A percentile compares a stretch with the other conserved stretches of the same genome.
phyloP scores from a whole-genome alignment of 2,329 filamentous ascomycete species.

The Fusarium humuli region DNA sequence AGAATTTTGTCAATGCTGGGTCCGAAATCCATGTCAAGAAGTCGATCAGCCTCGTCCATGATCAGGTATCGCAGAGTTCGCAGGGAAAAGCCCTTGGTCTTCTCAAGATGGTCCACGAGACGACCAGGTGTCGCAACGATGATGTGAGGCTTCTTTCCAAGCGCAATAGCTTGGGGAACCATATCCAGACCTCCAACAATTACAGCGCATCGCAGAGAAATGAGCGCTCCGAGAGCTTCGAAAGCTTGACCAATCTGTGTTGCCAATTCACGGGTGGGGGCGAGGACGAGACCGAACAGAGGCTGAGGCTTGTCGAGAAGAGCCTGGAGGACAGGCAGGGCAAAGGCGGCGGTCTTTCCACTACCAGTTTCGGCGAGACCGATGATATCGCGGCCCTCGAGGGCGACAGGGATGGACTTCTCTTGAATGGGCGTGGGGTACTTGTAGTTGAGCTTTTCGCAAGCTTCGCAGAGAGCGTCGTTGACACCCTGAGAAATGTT shows the following conservation, averaged over 20 bases:
- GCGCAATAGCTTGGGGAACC: conserved; percentile 88
- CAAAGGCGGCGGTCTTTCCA: conserved; percentile 96
- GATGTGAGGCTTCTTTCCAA: conserved; percentile 96
- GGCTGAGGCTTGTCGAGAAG: conserved; percentile 89
- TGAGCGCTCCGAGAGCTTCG: conserved; percentile 86
- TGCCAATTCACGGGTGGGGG: conserved; percentile 92
- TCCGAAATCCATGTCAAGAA: conserved; percentile 94
- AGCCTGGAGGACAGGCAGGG: conserved; percentile 89
- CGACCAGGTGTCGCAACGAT: conserved; percentile 92
- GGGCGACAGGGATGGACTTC: conserved; percentile 83
- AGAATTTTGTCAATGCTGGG: conserved; percentile 93
- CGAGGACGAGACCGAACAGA: conserved; percentile 88
- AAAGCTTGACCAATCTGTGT: conserved; percentile 91
- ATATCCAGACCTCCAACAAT: conserved; percentile 97
- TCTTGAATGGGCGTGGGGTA: conserved; percentile 89
- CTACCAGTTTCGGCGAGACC: conserved; percentile 94
- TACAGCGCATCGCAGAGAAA: conserved; percentile 86
- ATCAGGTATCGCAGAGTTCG: conserved; percentile 86
- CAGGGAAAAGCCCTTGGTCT: conserved; percentile 95
- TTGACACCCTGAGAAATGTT: conserved; percentile 73
- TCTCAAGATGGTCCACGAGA: conserved; percentile 91
- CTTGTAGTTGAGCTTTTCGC: conserved; percentile 83
- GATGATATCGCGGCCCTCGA: conserved; percentile 87
- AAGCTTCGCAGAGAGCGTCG: conserved; percentile 89
- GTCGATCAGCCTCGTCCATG: conserved; percentile 92